Evolutionary conservation across 805 yeast genomes (phyloP).

Genomic region (Teunomyces funiuensis): DNA sequence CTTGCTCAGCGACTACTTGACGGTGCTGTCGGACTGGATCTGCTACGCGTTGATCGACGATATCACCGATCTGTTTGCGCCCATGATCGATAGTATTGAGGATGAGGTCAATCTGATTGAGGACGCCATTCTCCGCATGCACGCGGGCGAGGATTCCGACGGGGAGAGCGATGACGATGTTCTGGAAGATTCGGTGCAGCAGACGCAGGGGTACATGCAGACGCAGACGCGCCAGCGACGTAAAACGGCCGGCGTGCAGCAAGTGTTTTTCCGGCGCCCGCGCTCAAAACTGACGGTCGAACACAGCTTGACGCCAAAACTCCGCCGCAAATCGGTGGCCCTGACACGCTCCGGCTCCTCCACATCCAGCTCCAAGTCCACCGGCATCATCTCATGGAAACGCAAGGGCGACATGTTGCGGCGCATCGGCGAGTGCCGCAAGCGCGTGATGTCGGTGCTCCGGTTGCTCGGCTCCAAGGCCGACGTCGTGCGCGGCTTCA

Average conservation of each 20-base stretch:
- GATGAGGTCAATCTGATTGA: conserved; percentile 94
- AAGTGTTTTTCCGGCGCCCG: conserved; percentile 33
- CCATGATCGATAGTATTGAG: conserved; percentile 91
- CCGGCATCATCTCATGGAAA: conserved; percentile 60
- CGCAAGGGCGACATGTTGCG: conserved; percentile 93
- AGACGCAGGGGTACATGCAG: conserved; percentile 13
- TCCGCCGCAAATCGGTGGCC: conserved; percentile 1
- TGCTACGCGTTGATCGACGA: conserved; percentile 96
- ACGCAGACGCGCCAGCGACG: neutral
- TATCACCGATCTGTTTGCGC: conserved; percentile 96
- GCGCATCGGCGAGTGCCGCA: conserved; percentile 92
- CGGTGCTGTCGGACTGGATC: conserved; percentile 94
- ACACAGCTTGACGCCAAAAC: conserved; percentile 3
- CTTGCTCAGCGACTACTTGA: conserved; percentile 79
- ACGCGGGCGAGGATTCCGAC: conserved; percentile 56
- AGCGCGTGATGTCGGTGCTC: conserved; percentile 86
- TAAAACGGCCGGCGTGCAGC: conserved; percentile 9
- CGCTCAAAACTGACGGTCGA: conserved; percentile 43
- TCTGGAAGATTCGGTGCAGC: conserved; percentile 30
- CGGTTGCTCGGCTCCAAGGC: conserved; percentile 89
- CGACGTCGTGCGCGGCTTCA: conserved; percentile 94
- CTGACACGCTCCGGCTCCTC: conserved; percentile 2
- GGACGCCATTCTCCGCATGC: conserved; percentile 85
- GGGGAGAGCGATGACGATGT: conserved; percentile 37
- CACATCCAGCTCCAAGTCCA: conserved; percentile 13